Conservation (phyloP, 2,329 filamentous ascomycete species). For the Colletotrichum endophyticum region DNA sequence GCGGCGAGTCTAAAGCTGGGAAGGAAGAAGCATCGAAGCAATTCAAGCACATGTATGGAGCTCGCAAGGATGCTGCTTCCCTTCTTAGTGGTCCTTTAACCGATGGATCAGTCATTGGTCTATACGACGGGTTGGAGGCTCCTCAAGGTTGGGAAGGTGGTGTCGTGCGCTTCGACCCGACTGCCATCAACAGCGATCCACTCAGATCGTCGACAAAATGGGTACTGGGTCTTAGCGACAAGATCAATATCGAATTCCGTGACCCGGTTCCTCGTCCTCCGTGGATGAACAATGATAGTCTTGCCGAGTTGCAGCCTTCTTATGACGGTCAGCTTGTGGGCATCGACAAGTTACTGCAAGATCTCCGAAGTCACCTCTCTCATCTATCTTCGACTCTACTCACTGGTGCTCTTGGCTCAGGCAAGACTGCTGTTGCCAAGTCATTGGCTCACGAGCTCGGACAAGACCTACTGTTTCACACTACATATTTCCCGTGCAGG, state of each 20-base stretch:
- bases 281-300: slow-evolving; percentile 50
- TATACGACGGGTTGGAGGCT: slow-evolving; percentile 57
- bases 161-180: slow-evolving; percentile 77
- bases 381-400: slow-evolving; percentile 89
- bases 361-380: slow-evolving; percentile 76
- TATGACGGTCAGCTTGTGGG: slow-evolving; percentile 74
- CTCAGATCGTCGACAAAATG: slow-evolving; percentile 49
- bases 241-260: slow-evolving; percentile 77
- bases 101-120: slow-evolving; percentile 79
- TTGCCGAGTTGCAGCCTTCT: slow-evolving; percentile 61
- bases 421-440: slow-evolving; percentile 84
- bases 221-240: slow-evolving; percentile 79
- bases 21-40: slow-evolving; percentile 77
- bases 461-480: slow-evolving; percentile 77
- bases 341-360: slow-evolving; percentile 77
- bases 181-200: slow-evolving; percentile 35
- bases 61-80: slow-evolving; percentile 1
- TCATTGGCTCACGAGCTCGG: slow-evolving; percentile 77
- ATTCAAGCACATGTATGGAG: slow-evolving; percentile 74
- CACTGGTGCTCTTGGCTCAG: slow-evolving; percentile 87
- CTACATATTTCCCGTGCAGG: slow-evolving; percentile 84
- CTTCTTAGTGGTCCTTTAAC: slow-evolving; percentile 85
- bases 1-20: slow-evolving; percentile 84
- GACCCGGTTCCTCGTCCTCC: slow-evolving; percentile 71
- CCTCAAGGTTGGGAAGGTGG: slow-evolving; percentile 80